These are phyloP conservation scores for Lactarius tabidus DNA, from an alignment of 768 basidiomycete species.

Conservation along the genomic window DNA sequence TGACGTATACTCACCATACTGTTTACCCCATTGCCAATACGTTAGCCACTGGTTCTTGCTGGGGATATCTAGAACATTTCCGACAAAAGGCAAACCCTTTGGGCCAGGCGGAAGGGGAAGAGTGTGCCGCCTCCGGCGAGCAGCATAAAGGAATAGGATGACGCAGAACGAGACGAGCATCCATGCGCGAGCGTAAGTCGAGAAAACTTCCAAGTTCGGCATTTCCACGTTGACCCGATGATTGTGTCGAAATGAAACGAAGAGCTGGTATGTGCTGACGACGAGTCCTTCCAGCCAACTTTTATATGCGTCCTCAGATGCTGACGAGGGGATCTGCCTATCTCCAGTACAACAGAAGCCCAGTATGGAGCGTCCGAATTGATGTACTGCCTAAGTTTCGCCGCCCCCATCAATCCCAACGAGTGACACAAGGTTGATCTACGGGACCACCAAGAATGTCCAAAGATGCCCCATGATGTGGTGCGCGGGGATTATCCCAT, in stretches of 20 bases:
- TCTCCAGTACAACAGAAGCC: background rate
- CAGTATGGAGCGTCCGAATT: background rate
- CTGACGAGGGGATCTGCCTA: background rate
- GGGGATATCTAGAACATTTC: conserved; percentile 28
- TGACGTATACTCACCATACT: conserved; percentile 21
- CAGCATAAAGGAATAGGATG: background rate
- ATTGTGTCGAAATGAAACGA: background rate
- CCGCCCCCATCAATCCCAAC: background rate
- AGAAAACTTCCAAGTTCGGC: background rate
- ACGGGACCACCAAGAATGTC: background rate
- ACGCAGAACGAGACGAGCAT: conserved; percentile 1
- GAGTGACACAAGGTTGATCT: background rate
- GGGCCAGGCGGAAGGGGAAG: conserved; percentile 30
- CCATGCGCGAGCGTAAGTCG: background rate
- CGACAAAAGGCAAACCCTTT: conserved; percentile 25
- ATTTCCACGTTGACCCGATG: background rate
- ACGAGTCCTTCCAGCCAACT: background rate
- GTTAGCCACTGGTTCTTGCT: conserved; percentile 24
- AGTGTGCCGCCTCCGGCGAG: conserved; percentile 5
- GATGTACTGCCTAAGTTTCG: background rate
- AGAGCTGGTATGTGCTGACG: background rate
- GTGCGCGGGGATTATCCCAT: background rate
- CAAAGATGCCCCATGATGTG: background rate
- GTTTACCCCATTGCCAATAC: conserved; percentile 26
- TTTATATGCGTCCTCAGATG: conserved; percentile 12